These are phyloP conservation scores for Coprinopsis sp. DNA, from an alignment of 768 basidiomycete genomes.

Conservation along the genomic window DNA sequence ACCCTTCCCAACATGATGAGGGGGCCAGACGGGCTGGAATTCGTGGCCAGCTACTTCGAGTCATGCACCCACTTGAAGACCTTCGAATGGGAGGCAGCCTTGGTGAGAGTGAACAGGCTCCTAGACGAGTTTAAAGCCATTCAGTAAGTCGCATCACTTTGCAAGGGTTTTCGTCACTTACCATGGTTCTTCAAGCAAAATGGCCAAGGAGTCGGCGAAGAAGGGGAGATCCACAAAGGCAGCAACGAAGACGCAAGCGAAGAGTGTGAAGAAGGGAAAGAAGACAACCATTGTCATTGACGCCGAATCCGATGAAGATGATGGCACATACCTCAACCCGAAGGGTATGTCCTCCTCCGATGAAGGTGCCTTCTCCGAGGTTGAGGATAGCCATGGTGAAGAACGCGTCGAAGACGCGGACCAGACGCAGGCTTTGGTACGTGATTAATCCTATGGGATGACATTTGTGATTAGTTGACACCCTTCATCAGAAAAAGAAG, in stretches of 20 bases:
- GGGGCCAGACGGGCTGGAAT: neutral
- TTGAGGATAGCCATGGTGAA: constrained; percentile 9
- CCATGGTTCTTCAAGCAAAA: neutral
- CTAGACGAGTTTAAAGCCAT: neutral
- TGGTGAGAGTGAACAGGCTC: neutral
- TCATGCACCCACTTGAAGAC: neutral
- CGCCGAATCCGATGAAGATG: neutral
- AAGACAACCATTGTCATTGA: too few species aligned
- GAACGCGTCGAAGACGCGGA: constrained; percentile 4
- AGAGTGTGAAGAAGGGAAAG: too few species aligned
- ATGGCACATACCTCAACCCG: neutral
- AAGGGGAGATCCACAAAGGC: too few species aligned
- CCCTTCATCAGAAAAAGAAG: neutral
- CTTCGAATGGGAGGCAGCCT: neutral
- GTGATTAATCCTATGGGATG: neutral
- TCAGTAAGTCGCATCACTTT: neutral
- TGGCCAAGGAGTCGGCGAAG: too few species aligned
- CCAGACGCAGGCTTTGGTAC: neutral
- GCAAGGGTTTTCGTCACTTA: neutral
- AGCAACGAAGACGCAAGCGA: too few species aligned
- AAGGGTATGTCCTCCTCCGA: neutral
- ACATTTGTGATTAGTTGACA: neutral
- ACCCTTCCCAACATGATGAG: too few species aligned
- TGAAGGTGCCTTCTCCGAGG: neutral
- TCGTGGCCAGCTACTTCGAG: neutral